Conservation (phyloP, 495 filamentous ascomycete genomes). For the Talaromyces ruber region DNA sequence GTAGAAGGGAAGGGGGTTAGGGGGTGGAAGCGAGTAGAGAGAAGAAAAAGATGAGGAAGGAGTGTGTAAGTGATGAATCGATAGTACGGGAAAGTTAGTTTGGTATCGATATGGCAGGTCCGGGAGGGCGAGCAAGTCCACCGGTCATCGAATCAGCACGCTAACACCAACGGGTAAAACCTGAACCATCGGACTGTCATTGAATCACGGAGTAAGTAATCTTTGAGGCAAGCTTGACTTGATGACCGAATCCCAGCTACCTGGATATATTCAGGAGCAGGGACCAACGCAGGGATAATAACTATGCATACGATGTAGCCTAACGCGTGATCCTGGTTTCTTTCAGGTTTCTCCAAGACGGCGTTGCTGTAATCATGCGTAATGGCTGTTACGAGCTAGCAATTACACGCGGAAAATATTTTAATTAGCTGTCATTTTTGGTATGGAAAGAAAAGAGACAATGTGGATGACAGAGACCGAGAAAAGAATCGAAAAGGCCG, state of each 20-base stretch:
- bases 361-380: too few species aligned
- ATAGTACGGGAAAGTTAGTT: neutral
- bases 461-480: neutral
- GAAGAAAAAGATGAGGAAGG: neutral
- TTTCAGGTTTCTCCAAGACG: too few species aligned
- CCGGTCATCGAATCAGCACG: neutral
- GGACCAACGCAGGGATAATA: neutral
- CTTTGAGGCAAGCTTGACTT: neutral
- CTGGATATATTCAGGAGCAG: neutral
- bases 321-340: neutral
- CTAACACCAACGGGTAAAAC: neutral
- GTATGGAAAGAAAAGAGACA: neutral
- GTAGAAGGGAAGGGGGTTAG: neutral
- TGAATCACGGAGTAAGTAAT: neutral
- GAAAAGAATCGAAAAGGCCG: neutral
- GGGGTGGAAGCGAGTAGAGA: neutral
- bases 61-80: neutral
- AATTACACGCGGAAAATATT: neutral
- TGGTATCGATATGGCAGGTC: neutral
- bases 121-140: neutral
- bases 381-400: too few species aligned
- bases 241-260: slow-evolving; percentile 4
- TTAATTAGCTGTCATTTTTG: neutral
- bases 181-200: too few species aligned
- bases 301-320: neutral